These are phyloP conservation scores for Murraya koenigii DNA, from an alignment of 345 rosid genomes.

Conservation along the genomic window DNA sequence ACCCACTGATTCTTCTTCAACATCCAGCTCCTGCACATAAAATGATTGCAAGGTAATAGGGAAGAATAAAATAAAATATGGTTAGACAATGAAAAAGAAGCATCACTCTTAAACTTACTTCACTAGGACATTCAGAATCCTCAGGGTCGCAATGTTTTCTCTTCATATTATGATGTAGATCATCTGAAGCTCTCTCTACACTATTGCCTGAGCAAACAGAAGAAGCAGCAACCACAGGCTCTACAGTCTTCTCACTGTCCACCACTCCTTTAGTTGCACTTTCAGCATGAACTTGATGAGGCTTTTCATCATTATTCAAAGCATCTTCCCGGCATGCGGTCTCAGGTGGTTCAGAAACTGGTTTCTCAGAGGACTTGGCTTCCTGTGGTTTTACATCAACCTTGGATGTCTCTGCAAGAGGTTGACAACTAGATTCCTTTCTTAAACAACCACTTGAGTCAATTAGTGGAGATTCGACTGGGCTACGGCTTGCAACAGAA, in stretches of 20 bases:
- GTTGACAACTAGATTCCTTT: slow-evolving; percentile 33
- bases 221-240: slow-evolving; percentile 55
- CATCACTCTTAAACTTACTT: slow-evolving; percentile 43
- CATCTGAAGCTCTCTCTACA: slow-evolving; percentile 53
- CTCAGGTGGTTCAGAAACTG: slow-evolving; percentile 34
- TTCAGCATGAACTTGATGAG: slow-evolving; percentile 25
- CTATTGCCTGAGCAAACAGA: slow-evolving; percentile 82
- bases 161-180: slow-evolving; percentile 48
- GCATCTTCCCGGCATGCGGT: slow-evolving; percentile 31
- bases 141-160: slow-evolving; percentile 56
- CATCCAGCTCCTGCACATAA: slow-evolving; percentile 71
- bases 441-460: slow-evolving; percentile 21
- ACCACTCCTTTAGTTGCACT: slow-evolving; percentile 35
- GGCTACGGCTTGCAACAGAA: slow-evolving; percentile 23
- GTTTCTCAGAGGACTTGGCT: slow-evolving; percentile 31
- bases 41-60: not conserved
- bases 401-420: slow-evolving; percentile 30
- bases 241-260: slow-evolving; percentile 50
- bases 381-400: slow-evolving; percentile 33
- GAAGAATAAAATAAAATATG: slow-evolving; percentile 4
- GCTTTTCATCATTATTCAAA: slow-evolving; percentile 21
- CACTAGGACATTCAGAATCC: slow-evolving; percentile 66
- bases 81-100: not conserved
- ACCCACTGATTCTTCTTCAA: slow-evolving; percentile 61
- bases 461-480: slow-evolving; percentile 7